Evolutionary conservation across 768 basidiomycete genomes (phyloP).

Genomic region (Amanita phalloides): DNA sequence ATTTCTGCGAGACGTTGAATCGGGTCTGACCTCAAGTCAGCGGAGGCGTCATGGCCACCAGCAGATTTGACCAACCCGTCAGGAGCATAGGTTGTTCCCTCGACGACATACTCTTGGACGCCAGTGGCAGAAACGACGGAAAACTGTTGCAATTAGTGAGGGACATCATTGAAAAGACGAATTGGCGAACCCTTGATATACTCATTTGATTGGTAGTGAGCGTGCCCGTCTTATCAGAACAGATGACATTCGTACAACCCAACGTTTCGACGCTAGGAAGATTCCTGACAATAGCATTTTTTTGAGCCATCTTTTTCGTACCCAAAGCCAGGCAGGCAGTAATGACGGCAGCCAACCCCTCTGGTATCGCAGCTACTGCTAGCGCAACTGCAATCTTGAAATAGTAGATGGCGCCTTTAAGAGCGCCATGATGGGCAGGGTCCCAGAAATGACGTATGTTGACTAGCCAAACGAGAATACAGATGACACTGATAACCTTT

Average conservation of each 20-base stretch:
- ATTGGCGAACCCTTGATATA: slow-evolving; percentile 56
- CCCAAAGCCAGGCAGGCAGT: slow-evolving; percentile 95
- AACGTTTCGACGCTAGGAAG: slow-evolving; percentile 95
- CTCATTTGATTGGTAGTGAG: slow-evolving; percentile 98
- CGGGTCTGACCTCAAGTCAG: slow-evolving; percentile 55
- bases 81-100: slow-evolving; percentile 90
- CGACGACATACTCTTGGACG: slow-evolving; percentile 66
- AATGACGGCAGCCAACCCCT: slow-evolving; percentile 96
- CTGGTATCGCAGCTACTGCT: slow-evolving; percentile 98
- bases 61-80: slow-evolving; percentile 59
- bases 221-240: slow-evolving; percentile 97
- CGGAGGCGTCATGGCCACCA: slow-evolving; percentile 47
- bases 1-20: slow-evolving; percentile 86
- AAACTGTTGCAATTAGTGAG: slow-evolving; percentile 46
- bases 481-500: slow-evolving; percentile 96
- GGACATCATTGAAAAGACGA: neutral
- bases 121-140: slow-evolving; percentile 48
- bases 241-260: slow-evolving; percentile 97
- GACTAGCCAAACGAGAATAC: slow-evolving; percentile 95
- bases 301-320: slow-evolving; percentile 98
- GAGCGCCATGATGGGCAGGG: slow-evolving; percentile 79
- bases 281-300: slow-evolving; percentile 95
- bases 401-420: slow-evolving; percentile 96
- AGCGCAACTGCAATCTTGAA: slow-evolving; percentile 99
- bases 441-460: slow-evolving; percentile 96